These are phyloP conservation scores for Podaxis sp. DNA, from an alignment of 768 basidiomycete genomes.

Conservation along the genomic window DNA sequence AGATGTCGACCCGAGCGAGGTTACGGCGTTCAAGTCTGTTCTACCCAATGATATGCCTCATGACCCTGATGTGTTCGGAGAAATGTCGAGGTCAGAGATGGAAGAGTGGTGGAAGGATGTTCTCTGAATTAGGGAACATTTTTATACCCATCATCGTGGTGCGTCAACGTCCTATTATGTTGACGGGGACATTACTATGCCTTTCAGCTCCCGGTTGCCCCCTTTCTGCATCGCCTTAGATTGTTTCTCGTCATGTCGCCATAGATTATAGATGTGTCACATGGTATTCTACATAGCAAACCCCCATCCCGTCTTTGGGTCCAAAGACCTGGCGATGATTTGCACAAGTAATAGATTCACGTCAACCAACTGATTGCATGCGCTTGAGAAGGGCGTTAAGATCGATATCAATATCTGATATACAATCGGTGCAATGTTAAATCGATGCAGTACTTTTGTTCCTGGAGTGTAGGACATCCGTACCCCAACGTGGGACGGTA, in stretches of 20 bases:
- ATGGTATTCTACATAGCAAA: background rate
- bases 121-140: background rate
- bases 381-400: too few species aligned
- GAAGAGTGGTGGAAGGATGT: conserved; percentile 7
- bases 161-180: background rate
- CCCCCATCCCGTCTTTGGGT: background rate
- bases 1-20: conserved; percentile 7
- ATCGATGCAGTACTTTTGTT: too few species aligned
- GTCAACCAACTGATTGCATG: background rate
- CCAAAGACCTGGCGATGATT: too few species aligned
- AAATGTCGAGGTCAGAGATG: conserved; percentile 6
- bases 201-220: background rate
- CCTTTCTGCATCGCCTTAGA: background rate
- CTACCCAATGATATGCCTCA: conserved; percentile 4
- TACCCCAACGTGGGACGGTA: too few species aligned
- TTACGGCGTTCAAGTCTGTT: conserved; percentile 11
- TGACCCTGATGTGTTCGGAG: conserved; percentile 3
- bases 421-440: too few species aligned
- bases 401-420: too few species aligned
- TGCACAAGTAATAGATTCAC: background rate
- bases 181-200: background rate
- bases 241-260: background rate
- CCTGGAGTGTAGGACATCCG: too few species aligned
- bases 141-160: background rate
- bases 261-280: background rate